Conservation (phyloP, 495 filamentous ascomycete genomes). For the Glonium stellatum region DNA sequence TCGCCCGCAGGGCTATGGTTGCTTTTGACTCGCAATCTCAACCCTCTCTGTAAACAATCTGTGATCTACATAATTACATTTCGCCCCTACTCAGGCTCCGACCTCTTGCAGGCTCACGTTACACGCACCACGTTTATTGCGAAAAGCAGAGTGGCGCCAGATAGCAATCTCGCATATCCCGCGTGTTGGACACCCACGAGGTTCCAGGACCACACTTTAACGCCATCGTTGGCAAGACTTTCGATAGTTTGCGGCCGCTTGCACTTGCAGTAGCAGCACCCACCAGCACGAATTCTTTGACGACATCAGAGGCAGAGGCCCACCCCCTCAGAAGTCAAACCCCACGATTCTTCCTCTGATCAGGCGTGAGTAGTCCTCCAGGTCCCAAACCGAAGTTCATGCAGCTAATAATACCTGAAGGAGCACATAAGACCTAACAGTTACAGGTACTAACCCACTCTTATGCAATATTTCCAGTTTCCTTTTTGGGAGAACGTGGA, state of each 20-base stretch:
- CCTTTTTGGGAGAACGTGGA: neutral
- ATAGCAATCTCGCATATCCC: neutral
- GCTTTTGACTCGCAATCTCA: slow-evolving; percentile 12
- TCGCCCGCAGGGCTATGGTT: slow-evolving; percentile 13
- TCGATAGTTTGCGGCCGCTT: neutral
- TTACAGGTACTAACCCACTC: neutral
- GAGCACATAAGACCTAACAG: neutral
- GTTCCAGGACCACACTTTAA: neutral
- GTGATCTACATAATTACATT: slow-evolving; percentile 20
- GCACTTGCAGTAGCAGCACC: neutral
- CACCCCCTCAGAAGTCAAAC: too few relatives aligned
- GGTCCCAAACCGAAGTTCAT: too few relatives aligned
- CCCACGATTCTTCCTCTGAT: too few relatives aligned
- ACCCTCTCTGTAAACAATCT: slow-evolving; percentile 6
- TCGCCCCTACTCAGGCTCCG: slow-evolving; percentile 18
- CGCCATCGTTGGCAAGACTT: neutral
- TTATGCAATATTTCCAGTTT: neutral
- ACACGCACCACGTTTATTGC: slow-evolving; percentile 16
- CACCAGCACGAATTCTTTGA: neutral
- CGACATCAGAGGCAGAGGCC: neutral
- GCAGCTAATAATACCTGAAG: too few relatives aligned
- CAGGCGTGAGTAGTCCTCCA: too few relatives aligned
- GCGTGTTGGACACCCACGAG: neutral
- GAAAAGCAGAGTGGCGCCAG: slow-evolving; percentile 14
- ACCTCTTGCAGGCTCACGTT: slow-evolving; percentile 10